Evolutionary conservation across 768 basidiomycete species (phyloP).

Genomic region (Trichaptum fuscoviolaceum): DNA sequence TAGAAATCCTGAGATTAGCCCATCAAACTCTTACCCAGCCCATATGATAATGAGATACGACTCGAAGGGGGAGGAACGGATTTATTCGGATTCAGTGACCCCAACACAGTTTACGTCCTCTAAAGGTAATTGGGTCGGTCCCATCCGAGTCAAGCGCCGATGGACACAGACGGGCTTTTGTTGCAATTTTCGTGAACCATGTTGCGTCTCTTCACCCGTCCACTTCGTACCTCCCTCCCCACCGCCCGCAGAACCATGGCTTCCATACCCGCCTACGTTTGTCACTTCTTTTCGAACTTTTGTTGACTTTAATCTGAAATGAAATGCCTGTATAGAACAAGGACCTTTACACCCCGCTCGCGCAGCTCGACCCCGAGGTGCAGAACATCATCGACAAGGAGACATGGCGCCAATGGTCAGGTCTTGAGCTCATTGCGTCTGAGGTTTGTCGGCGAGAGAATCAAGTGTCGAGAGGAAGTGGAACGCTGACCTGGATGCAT

Average conservation of each 20-base stretch:
- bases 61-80: background rate
- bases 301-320: constrained; percentile 3
- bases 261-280: constrained; percentile 56
- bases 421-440: constrained; percentile 97
- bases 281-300: constrained; percentile 20
- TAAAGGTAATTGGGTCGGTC: constrained; percentile 1
- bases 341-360: constrained; percentile 79
- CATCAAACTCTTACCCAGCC: too few relatives aligned
- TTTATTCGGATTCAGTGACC: background rate
- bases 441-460: constrained; percentile 54
- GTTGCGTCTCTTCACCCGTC: constrained; percentile 23
- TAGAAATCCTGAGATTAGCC: too few relatives aligned
- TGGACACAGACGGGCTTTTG: background rate
- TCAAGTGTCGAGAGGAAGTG: constrained; percentile 3
- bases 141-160: background rate
- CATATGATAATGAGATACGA: background rate
- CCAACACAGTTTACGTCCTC: background rate
- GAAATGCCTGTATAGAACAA: constrained; percentile 63
- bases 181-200: constrained; percentile 18
- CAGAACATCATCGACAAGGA: constrained; percentile 98
- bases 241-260: constrained; percentile 51
- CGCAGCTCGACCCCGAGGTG: constrained; percentile 91
- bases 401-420: constrained; percentile 97
- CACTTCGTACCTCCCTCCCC: constrained; percentile 19
- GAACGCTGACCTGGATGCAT: background rate